Evolutionary conservation across 345 rosid genomes (phyloP), one percentile per base, ranked within the genome.

Genomic region (Pistacia vera): DNA sequence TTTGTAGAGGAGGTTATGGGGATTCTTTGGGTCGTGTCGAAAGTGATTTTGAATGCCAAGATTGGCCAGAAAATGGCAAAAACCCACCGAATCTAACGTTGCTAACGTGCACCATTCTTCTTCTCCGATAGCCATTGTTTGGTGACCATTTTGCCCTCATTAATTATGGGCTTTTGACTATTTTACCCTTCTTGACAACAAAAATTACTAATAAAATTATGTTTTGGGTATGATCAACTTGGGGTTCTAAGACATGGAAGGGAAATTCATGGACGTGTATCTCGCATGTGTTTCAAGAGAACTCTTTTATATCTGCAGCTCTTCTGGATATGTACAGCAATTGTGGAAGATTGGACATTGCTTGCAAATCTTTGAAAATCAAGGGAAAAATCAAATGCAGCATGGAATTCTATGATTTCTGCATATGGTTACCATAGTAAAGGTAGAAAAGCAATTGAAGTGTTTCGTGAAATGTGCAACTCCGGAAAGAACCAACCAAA

Each of bases 401-500:
- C 83, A 72, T 86, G 88, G 91, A 90, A 86, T 74, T 90, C 89
- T 2, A 64, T 81, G 77, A 90, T 90, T 68, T 82, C 89, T 65
- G 89, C 93, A 7, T 80, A 82, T 64, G 91, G 89, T 25, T 80
- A 79, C 81, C 89, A 86, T 14, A 74, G 90, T 63, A 66, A 82
- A 76, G 89, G 91, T 57, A 70, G 71, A 55, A 80, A 90, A 79
- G 90, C 93, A 14, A 79, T 86, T 16, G 71, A 86, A 51, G 30
- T 86, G 11, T 90, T 90, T 78, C 74, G 68, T 2, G 86, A 88
- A 75, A 83, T 86, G 86, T 66, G 65, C 20, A 66, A 30, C 25
- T 72, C 72, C 38, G 82, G 85, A 25, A 25, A 0, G 25, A 25
- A 25, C 25, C 25, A 25, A 25, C 25, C 25, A 25, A 25, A 25